A percentile compares a stretch with the other conserved stretches of the same genome.
These are phyloP conservation scores for Trichosporon inkin DNA, from an alignment of 1,284 basidiomycete species.

Conservation along the genomic window DNA sequence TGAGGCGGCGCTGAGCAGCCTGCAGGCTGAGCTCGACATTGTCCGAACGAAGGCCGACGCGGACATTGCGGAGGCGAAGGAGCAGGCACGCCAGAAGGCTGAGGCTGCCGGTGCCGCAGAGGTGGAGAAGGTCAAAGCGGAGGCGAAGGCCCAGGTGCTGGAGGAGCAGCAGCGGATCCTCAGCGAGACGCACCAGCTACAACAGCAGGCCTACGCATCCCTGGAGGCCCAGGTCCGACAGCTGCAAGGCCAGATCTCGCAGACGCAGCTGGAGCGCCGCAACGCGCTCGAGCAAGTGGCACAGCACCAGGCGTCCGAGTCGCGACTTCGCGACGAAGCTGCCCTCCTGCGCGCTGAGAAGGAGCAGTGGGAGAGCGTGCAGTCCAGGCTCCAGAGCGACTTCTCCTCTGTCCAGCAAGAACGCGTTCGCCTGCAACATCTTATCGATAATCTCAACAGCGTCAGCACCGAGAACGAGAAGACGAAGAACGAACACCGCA, in stretches of 20 bases:
- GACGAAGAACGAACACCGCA: constrained; percentile 71
- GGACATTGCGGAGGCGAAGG: constrained; percentile 67
- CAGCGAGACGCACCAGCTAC: constrained; percentile 41
- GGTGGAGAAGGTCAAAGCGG: constrained; percentile 69
- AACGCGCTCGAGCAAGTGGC: constrained; percentile 45
- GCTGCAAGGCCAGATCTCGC: constrained; percentile 34
- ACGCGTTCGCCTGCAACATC: constrained; percentile 73
- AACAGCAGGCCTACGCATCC: constrained; percentile 40
- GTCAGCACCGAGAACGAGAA: constrained; percentile 84
- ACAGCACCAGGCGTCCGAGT: constrained; percentile 58
- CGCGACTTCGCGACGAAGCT: constrained; percentile 74
- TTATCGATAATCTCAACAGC: constrained; percentile 80
- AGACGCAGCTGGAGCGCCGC: constrained; percentile 39
- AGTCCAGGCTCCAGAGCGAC: constrained; percentile 75
- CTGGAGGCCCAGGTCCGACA: constrained; percentile 40
- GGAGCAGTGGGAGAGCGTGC: constrained; percentile 79
- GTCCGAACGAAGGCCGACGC: constrained; percentile 60
- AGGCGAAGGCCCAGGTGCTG: constrained; percentile 69
- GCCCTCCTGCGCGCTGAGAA: constrained; percentile 85
- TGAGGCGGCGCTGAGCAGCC: constrained; percentile 24
- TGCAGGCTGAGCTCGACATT: constrained; percentile 57
- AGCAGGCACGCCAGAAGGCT: constrained; percentile 62
- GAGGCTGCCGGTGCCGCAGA: constrained; percentile 64
- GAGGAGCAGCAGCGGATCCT: constrained; percentile 50
- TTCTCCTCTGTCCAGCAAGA: constrained; percentile 74